Conservation (phyloP, 139 green algal genomes). For the Nannochloris sp. region DNA sequence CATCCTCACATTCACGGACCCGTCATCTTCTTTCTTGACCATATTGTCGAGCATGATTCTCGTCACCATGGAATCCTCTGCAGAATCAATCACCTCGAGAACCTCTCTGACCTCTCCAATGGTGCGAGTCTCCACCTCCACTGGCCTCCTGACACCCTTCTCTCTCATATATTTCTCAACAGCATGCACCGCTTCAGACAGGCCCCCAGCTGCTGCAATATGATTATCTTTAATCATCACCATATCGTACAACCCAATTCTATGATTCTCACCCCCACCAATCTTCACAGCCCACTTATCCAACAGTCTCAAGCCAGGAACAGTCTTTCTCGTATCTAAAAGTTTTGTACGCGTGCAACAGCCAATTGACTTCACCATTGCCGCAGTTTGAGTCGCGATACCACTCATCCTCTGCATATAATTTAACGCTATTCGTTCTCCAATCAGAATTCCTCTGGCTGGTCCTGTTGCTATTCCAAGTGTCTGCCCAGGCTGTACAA, state of each 20-base stretch:
- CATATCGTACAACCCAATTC: conserved; percentile 92
- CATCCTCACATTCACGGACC: conserved; percentile 73
- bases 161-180: conserved; percentile 46
- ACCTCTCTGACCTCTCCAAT: conserved; percentile 84
- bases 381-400: conserved; percentile 76
- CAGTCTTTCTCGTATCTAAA: conserved; percentile 95
- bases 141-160: conserved; percentile 27
- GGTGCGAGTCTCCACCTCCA: conserved; percentile 90
- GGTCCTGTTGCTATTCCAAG: conserved; percentile 59
- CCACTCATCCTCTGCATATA: conserved; percentile 96
- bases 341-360: conserved; percentile 33
- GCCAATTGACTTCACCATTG: conserved; percentile 50
- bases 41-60: conserved; percentile 99
- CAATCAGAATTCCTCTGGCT: conserved; percentile 81
- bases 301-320: conserved; percentile 78
- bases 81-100: conserved; percentile 33
- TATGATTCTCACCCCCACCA: conserved; percentile 66
- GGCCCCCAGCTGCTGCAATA: conserved; percentile 87
- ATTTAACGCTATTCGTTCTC: conserved; percentile 93
- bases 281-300: conserved; percentile 99
- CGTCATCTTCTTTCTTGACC: conserved; percentile 34
- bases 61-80: conserved; percentile 28
- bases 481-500: conserved; percentile 39
- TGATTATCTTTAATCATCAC: conserved; percentile 99
- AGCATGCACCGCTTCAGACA: conserved; percentile 47